Base-by-base conservation (phyloP, 2,329 filamentous ascomycete genomes). In the Beauveria scarabaeidicola region DNA sequence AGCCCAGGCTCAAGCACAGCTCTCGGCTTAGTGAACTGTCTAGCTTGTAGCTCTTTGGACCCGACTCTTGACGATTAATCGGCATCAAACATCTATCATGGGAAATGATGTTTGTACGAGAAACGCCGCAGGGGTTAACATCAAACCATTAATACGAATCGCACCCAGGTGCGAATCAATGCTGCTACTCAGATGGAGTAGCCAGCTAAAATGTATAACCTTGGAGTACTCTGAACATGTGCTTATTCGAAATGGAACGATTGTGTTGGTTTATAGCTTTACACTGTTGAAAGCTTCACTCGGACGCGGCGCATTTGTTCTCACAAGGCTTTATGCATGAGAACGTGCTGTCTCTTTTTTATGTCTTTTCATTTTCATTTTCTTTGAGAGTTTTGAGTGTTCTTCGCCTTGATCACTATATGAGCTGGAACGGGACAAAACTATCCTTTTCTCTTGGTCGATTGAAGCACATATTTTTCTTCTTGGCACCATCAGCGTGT, bases 121-220 rank as follows among this genome's bases (percentile, higher is more conserved):
- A 32, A 58, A 15, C 41, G 7, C 36, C 19, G 21, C 47, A 32
- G 47, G 25, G 10, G 6, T 29, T 29, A 25, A 23, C 9, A n/a
- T 27, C 47, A n/a, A 58, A 46, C 48, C 8, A 58, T 32, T 25
- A 41, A 21, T 48, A 58, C 47, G 36, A 25, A 32, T 13, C 38
- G 25, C 54, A 57, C 29, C 40, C 38, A 23, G 47, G 19, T 58
- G 60, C 60, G 61, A 52, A 52, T 59, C 54, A 29, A 44, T 58
- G 58, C 58, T 58, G 56, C 48, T 52, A 43, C 19, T 44, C 46
- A 2, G 38, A 46, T 25, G 25, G 25, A 38, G 47, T 46, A 23
- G 56, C 9, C 38, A 52, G 56, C 56, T 52, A 27, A 48, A 63
- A 61, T 58, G 66, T 67, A 69, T 61, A 63, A 67, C 61, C 64